A percentile compares a stretch with the other conserved stretches of the same genome.
Conservation (phyloP, 495 filamentous ascomycete species). For the Trichoderma erinaceum region DNA sequence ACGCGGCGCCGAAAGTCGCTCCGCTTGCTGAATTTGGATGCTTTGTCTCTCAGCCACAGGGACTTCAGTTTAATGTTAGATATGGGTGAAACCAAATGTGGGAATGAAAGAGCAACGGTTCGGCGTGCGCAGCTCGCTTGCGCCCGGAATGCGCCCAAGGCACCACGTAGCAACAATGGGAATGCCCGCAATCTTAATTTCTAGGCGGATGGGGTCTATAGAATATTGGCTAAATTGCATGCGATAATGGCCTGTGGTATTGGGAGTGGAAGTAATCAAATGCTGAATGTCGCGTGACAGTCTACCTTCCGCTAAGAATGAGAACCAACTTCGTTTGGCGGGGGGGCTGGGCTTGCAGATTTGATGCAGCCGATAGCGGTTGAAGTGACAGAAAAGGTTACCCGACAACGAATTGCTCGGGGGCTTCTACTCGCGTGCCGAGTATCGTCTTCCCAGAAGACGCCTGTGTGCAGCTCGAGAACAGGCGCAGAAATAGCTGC, state of each 20-base stretch:
- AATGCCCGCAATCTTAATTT: not conserved
- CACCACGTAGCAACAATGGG: not conserved
- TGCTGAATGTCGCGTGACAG: conserved; percentile 2
- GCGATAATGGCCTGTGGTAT: not conserved
- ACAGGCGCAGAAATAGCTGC: no score
- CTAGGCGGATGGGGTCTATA: not conserved
- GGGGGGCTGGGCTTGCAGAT: not conserved
- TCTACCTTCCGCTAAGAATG: not conserved
- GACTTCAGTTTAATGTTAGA: not conserved
- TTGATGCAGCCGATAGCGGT: not conserved
- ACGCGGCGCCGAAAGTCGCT: not conserved
- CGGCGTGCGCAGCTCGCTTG: not conserved
- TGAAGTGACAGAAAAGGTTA: not conserved
- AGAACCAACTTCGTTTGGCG: not conserved
- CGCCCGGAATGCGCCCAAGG: not conserved
- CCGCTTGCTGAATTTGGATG: not conserved
- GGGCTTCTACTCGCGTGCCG: no score
- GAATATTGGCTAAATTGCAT: conserved; percentile 3
- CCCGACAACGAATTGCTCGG: no score
- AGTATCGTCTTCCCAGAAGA: no score
- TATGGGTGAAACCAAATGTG: not conserved
- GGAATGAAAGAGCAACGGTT: not conserved
- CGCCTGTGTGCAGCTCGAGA: no score
- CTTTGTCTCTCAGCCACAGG: not conserved
- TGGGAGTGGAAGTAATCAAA: not conserved